Base-by-base conservation (phyloP, 2,329 filamentous ascomycete genomes). In the Ophiostoma montium region DNA sequence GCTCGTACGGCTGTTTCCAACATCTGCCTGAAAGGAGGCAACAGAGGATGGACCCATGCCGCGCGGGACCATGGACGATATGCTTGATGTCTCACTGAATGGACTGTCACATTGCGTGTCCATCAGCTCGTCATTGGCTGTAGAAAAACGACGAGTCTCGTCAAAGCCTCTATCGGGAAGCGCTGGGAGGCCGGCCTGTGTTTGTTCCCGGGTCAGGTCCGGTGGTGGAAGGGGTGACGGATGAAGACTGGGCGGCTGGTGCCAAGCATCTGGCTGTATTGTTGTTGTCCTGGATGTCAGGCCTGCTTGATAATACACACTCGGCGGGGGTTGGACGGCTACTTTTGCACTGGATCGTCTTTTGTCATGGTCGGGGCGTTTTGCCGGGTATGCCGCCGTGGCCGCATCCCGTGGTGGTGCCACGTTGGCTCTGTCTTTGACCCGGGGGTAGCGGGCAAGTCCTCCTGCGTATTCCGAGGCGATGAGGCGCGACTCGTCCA, bases 391-490 rank as follows among this genome's bases (percentile, higher is more conserved):
- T 19, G 35, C 11, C 9, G 21, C 19, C 27, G 19, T 19, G 15
- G 38, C 23, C 8, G 23, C 23, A 27, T 27, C 23, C 23, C 23
- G 18, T 23, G 56, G 18, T 23, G 56, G 59, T 6, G 58, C 59
- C 23, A 60, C 60, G 23, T 51, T 49, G 18, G 67, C 15, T 23
- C n/a, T 64, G 46, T 66, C 65, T 49, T 70, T 70, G 30, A 77
- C 61, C 11, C 30, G 27, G 4, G 80, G 73, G 64, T 95, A 95
- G 54, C 78, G 79, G 55, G 78, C 76, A 21, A 82, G 67, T 0
- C 90, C 90, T 4, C 86, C 88, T 48, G 77, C 73, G 62, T 96
- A 96, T 62, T 95, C 88, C 1, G 85, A 90, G 7, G 90, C 90
- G 62, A 95, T 94, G 43, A 84, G 75, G 30, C 88, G 76, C 19